phyloP scores from a whole-genome alignment of 495 filamentous ascomycete species.

The Xylaria nigripes region DNA sequence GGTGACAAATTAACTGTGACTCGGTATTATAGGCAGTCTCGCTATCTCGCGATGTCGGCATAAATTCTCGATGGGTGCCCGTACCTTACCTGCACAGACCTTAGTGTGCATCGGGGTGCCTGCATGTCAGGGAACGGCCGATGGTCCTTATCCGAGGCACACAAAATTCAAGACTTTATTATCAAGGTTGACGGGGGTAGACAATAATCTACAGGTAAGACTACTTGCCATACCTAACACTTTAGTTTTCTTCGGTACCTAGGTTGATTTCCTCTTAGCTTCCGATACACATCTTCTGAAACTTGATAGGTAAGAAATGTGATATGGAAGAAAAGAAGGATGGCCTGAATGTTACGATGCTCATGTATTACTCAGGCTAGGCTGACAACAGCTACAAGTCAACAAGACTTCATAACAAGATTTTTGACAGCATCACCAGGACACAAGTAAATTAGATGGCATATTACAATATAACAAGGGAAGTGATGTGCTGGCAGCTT shows the following conservation, averaged over 20 bases:
- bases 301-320: not conserved
- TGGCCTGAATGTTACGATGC: not conserved
- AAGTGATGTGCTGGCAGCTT: not conserved
- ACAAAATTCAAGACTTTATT: not conserved
- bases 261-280: not conserved
- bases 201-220: not conserved
- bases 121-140: conserved; percentile 5
- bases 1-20: not conserved
- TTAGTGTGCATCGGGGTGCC: not conserved
- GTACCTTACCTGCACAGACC: not conserved
- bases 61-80: conserved; percentile 1
- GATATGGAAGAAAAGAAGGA: not conserved
- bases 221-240: not conserved
- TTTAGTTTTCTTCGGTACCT: not conserved
- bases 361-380: not conserved
- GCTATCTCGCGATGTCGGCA: conserved; percentile 4
- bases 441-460: not conserved
- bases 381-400: not conserved
- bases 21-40: conserved; percentile 1
- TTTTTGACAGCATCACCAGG: not conserved
- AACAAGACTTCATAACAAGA: not conserved
- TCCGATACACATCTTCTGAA: not conserved
- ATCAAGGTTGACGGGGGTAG: not conserved
- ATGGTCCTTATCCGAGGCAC: not conserved
- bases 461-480: not conserved